Evolutionary conservation across 345 rosid species (phyloP).

Genomic region (Nephelium lappaceum): DNA sequence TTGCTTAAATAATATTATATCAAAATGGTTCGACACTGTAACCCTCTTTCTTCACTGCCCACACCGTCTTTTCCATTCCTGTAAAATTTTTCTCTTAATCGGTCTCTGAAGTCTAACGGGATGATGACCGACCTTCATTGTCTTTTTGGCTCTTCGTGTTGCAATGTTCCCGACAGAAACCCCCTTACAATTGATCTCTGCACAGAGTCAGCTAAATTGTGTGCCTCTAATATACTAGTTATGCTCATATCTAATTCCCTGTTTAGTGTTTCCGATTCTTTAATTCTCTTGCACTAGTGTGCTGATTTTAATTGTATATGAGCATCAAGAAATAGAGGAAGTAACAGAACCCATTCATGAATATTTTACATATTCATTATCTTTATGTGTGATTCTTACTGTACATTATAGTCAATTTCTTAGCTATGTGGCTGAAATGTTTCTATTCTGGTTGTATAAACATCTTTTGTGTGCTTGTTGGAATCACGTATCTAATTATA

Average conservation of each 20-base stretch:
- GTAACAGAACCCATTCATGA: neutral
- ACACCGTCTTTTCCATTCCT: neutral
- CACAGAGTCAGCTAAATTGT: neutral
- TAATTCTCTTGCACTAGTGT: neutral
- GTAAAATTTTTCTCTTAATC: neutral
- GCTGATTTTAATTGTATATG: neutral
- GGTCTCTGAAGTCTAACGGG: neutral
- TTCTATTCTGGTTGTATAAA: neutral
- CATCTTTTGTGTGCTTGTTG: neutral
- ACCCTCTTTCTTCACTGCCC: neutral
- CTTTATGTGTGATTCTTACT: neutral
- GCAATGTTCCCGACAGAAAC: neutral
- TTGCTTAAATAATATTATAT: neutral
- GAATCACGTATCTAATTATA: neutral
- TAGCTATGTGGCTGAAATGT: neutral
- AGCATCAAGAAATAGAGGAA: neutral
- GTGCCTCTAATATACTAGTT: neutral
- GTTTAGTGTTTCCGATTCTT: neutral
- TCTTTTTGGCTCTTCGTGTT: neutral
- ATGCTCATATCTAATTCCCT: neutral
- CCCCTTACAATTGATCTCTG: neutral
- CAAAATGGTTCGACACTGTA: neutral
- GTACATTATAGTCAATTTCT: neutral
- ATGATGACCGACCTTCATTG: neutral
- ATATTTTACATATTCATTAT: neutral